Base-by-base conservation (phyloP, 768 basidiomycete species). In the Boletus tomentosulus region DNA sequence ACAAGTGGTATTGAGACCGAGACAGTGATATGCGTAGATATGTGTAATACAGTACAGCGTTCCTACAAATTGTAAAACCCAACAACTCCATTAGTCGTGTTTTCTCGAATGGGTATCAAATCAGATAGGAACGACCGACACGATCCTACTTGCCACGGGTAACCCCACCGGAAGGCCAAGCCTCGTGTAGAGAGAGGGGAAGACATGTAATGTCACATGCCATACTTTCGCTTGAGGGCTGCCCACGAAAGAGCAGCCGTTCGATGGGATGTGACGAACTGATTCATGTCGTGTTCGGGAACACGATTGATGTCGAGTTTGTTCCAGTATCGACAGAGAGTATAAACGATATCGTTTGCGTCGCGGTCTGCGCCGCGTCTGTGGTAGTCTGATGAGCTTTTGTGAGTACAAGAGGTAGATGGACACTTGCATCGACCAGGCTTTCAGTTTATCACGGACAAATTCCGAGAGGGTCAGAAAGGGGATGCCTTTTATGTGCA, bases 391-490 rank as follows among this genome's bases (percentile, higher is more conserved):
- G 43, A 55, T 62, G 57, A 62, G 57, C 56, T 58, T 46, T 3
- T 43, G 57, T 24, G 52, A 38, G 53, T 46, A 41, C 43, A 34
- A 46, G 49, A 41, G 51, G 44, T 3, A 38, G 25, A 15, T 0
- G 44, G 15, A 2, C 13, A 64, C 84, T 63, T 76, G 88, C 90
- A 89, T 85, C 58, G 83, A 77, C 90, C 90, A 93, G 16, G 81
- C 71, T 61, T 88, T 92, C 48, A 93, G 75, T 74, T 92, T 93
- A 44, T 89, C 89, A 62, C 90, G 78, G 62, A 92, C 72, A 71
- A 92, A 92, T 69, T 93, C 90, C 38, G 90, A 89, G 55, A 88
- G 75, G n/a, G 85, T 84, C 61, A 93, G 72, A 74, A 92, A 92
- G 10, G 90, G 91, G 6, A 92, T 73, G 22, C 81, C 80, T 52